phyloP scores from a whole-genome alignment of 768 basidiomycete genomes.

The Artomyces pyxidatus region DNA sequence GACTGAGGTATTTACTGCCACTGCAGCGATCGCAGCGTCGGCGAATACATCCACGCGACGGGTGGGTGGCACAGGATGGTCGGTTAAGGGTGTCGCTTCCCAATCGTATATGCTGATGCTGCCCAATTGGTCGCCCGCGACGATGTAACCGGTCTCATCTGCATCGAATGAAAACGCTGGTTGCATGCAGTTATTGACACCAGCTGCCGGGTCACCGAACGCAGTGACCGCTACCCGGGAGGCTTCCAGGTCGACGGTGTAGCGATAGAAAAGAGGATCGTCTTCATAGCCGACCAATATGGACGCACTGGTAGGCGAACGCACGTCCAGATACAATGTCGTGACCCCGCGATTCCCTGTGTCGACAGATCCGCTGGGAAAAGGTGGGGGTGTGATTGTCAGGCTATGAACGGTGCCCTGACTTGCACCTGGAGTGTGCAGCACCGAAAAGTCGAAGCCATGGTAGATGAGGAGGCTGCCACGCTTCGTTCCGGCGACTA shows the following conservation, averaged over 20 bases:
- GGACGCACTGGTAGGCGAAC: slow-evolving; percentile 13
- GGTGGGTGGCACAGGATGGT: slow-evolving; percentile 24
- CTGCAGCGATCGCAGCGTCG: slow-evolving; percentile 55
- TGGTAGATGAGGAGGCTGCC: slow-evolving; percentile 55
- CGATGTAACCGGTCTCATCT: slow-evolving; percentile 39
- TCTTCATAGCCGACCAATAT: slow-evolving; percentile 47
- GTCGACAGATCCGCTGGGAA: background rate
- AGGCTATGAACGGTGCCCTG: background rate
- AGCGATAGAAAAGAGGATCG: slow-evolving; percentile 44
- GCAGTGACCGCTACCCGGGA: slow-evolving; percentile 25
- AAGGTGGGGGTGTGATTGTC: background rate
- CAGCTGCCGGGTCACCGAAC: slow-evolving; percentile 47
- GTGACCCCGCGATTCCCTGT: background rate
- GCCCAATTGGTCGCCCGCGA: slow-evolving; percentile 61
- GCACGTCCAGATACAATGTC: slow-evolving; percentile 6
- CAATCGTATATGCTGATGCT: slow-evolving; percentile 56
- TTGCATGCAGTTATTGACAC: slow-evolving; percentile 39
- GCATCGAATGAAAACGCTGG: slow-evolving; percentile 38
- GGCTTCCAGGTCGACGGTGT: slow-evolving; percentile 29
- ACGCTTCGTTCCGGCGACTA: slow-evolving; percentile 44
- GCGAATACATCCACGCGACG: slow-evolving; percentile 55
- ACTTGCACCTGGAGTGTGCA: slow-evolving; percentile 9
- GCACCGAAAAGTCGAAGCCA: slow-evolving; percentile 26
- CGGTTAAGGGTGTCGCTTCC: slow-evolving; percentile 17
- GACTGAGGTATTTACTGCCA: slow-evolving; percentile 52